Base-by-base conservation (phyloP, 352 stramenopile species). In the Blastocystis sp. region DNA sequence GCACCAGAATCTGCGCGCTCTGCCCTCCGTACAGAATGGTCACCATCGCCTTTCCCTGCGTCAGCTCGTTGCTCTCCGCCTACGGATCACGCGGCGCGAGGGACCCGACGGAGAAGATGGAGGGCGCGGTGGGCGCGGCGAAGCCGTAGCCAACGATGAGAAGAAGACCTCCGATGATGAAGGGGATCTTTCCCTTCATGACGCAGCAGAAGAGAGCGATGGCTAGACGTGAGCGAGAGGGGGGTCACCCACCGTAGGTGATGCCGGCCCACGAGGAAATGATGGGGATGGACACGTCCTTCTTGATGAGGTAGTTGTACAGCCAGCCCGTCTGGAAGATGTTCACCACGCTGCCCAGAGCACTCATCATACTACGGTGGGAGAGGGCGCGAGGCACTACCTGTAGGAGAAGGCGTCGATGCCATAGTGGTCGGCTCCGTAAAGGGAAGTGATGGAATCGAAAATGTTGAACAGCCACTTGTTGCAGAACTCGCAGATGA, bases 121-220 rank as follows among this genome's bases (percentile, higher is more conserved):
- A 45, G 19, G 79, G 79, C 31, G 39, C 13, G 4, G 63, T 62
- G n/a, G 79, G 79, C 21, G 79, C 50, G 21, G 79, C 79, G 50
- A 89, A 89, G n/a, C 61, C 79, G 33, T 80, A 89, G 39, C 41
- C 62, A 39, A 89, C 12, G 31, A 89, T 89, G 33, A 89, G 78
- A 24, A 89, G 21, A n/a, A 89, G 31, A 26, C 55, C 41, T 24
- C 79, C 79, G 13, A 77, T 2, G 39, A 89, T 74, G 67, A 80
- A 89, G 2, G 79, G n/a, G 33, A n/a, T 29, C 59, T 2, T 85
- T 31, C 39, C 50, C 1, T 31, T 19, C 6, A 3, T 29, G 37
- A 69, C 50, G 45, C 74, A 85, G 61, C 9, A 24, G 31, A 85
- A 55, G 51, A 85, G 67, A 31, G 74, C 51, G 26, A 69, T 39